Percentiles rank a stretch among this genome's conserved stretches.
phyloP scores from a whole-genome alignment of 225 moss, liverwort and hornwort genomes.

The Bryum argenteum region DNA sequence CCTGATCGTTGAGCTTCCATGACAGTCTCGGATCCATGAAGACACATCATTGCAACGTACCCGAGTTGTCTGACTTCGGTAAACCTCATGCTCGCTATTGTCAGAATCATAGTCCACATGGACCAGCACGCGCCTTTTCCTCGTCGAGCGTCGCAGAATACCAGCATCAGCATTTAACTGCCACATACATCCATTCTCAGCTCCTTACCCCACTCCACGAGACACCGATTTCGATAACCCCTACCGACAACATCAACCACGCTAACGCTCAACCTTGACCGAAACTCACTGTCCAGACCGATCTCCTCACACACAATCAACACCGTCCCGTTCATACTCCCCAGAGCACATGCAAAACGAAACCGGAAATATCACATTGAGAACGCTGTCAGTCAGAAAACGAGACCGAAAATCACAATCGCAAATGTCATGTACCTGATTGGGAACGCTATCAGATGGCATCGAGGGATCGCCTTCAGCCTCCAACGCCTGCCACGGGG shows the following conservation, averaged over 20 bases:
- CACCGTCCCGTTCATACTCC: not conserved
- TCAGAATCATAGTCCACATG: conserved; percentile 73
- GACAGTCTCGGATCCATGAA: not conserved
- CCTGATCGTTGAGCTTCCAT: not conserved
- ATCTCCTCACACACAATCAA: conserved; percentile 9
- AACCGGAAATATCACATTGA: too few species aligned
- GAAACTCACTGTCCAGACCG: not conserved
- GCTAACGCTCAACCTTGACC: conserved; percentile 3
- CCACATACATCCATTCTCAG: conserved; percentile 36
- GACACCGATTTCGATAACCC: not conserved
- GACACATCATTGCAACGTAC: too few species aligned
- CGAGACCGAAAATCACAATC: conserved; percentile 20
- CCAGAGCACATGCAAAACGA: not conserved
- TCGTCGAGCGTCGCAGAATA: conserved; percentile 66
- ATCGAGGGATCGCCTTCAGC: conserved; percentile 63
- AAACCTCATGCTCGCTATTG: conserved; percentile 56
- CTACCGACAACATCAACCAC: conserved; percentile 5
- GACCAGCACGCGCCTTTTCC: conserved; percentile 72
- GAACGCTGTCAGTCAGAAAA: conserved; percentile 11
- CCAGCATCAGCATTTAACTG: conserved; percentile 63
- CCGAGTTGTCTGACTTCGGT: conserved; percentile 48
- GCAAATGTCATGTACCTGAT: conserved; percentile 44
- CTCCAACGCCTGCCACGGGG: conserved; percentile 53
- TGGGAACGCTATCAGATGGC: conserved; percentile 58
- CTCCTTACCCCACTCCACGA: not conserved